Evolutionary conservation across 345 rosid genomes (phyloP), one percentile per base, ranked within the genome.

Genomic region (Boechera retrofracta): DNA sequence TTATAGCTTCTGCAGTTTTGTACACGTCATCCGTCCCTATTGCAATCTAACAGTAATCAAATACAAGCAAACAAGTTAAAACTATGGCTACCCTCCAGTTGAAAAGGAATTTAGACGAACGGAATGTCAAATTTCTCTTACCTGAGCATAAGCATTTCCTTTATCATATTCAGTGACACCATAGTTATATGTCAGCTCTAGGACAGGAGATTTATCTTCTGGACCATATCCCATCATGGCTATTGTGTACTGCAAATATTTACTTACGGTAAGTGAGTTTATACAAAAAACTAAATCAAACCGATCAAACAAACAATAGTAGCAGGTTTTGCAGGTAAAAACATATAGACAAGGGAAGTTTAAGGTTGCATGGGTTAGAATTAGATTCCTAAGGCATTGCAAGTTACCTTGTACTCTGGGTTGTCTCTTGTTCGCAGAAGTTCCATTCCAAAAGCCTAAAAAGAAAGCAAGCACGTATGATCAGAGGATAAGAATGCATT

Each of bases 151-250:
- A 35, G 89, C 97, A 73, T 92, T 86, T 84, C 98, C 97, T 83
- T 88, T 92, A 41, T 89, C 93, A 77, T 92, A 94, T 62, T 89
- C 97, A 44, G 89, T 85, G 77, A 92, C 93, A 21, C 97, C 97
- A 77, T 94, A 92, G 83, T 94, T 94, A 86, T 90, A 89, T 26
- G 97, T 94, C 77, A 94, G 85, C 86, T 92, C 97, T 77, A 94
- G 80, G 60, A 94, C 97, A 11, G 85, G 82, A 80, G 10, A 82
- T 84, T 89, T 91, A 69, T 94, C 97, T 87, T 94, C 98, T 78
- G 97, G 93, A 68, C 97, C 98, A 63, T 92, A 94, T 36, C 81
- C 98, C 97, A 94, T 84, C 89, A 90, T 89, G 2, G 98, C 97
- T 80, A 86, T 79, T 10, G 90, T 86, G 79, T 89, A 93, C 98